Conservation (phyloP, 225 moss, liverwort and hornwort species). For the Bryoerythrophyllum caledonicum region DNA sequence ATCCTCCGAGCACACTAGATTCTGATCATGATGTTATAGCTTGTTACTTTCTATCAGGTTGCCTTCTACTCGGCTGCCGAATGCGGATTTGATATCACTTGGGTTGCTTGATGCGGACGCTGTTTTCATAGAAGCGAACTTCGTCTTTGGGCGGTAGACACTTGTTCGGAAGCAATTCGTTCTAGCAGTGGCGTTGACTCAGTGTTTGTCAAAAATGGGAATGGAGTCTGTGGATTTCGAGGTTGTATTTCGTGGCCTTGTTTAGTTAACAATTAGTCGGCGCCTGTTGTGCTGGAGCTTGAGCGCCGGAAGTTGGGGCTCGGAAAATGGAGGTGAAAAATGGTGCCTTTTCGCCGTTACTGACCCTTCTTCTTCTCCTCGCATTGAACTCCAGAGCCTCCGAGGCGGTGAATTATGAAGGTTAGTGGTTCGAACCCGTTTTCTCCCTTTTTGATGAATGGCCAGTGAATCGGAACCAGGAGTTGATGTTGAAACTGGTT, state of each 20-base stretch:
- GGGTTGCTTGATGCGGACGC: background rate
- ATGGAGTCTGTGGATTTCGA: background rate
- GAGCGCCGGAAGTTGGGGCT: background rate
- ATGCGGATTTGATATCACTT: background rate
- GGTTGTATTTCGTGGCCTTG: background rate
- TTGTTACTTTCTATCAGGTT: background rate
- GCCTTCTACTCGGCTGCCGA: too few species aligned
- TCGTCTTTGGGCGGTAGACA: background rate
- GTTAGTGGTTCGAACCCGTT: background rate
- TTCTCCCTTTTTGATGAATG: background rate
- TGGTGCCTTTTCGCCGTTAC: background rate
- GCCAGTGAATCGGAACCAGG: background rate
- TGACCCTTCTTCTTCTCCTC: slow-evolving; percentile 4
- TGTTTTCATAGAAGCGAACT: background rate
- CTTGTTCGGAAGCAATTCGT: background rate
- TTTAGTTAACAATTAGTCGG: slow-evolving; percentile 5
- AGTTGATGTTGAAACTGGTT: too few species aligned
- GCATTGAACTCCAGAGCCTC: background rate
- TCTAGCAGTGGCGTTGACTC: background rate
- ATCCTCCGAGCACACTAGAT: background rate
- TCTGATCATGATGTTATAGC: background rate
- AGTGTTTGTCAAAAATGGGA: background rate
- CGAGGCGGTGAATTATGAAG: slow-evolving; percentile 35
- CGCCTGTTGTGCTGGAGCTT: background rate
- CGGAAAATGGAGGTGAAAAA: background rate